These are phyloP conservation scores for Fonsecaea erecta DNA, from an alignment of 2,329 filamentous ascomycete genomes.

Conservation along the genomic window DNA sequence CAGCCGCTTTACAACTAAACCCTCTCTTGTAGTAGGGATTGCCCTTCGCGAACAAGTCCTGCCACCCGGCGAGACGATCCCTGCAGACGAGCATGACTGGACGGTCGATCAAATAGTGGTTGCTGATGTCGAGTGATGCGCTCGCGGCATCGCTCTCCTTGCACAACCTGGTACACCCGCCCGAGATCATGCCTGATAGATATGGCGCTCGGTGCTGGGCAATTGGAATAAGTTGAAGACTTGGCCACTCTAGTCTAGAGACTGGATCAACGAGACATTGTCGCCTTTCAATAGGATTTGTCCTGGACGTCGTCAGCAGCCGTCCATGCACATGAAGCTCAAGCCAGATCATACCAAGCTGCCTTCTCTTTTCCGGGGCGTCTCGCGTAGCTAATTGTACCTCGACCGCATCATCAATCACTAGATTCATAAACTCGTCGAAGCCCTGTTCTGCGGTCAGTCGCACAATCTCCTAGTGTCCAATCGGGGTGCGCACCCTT, in stretches of 20 bases:
- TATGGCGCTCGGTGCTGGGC: not conserved
- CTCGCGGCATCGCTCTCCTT: not conserved
- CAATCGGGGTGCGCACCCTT: slow-evolving; percentile 63
- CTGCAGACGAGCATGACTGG: slow-evolving; percentile 77
- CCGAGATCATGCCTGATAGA: not conserved
- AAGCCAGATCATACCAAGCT: slow-evolving; percentile 66
- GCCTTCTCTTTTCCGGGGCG: slow-evolving; percentile 76
- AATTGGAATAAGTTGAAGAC: not conserved
- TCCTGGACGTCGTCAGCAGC: slow-evolving; percentile 54
- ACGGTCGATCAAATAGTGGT: slow-evolving; percentile 72
- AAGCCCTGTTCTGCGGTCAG: slow-evolving; percentile 70
- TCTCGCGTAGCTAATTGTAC: slow-evolving; percentile 83
- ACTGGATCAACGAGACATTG: slow-evolving; percentile 81
- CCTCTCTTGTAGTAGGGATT: slow-evolving; percentile 66
- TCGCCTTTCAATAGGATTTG: slow-evolving; percentile 88
- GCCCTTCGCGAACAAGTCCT: slow-evolving; percentile 86
- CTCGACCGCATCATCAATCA: slow-evolving; percentile 93
- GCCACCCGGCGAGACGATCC: slow-evolving; percentile 66
- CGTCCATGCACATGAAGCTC: not conserved
- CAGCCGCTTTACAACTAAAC: slow-evolving; percentile 39
- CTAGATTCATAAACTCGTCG: slow-evolving; percentile 99
- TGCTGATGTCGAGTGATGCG: slow-evolving; percentile 22
- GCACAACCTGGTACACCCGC: not conserved
- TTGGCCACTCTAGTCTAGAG: slow-evolving; percentile 44
- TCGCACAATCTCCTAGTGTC: slow-evolving; percentile 1